Conservation (phyloP, 345 rosid species). For the Zanthoxylum bungeanum region DNA sequence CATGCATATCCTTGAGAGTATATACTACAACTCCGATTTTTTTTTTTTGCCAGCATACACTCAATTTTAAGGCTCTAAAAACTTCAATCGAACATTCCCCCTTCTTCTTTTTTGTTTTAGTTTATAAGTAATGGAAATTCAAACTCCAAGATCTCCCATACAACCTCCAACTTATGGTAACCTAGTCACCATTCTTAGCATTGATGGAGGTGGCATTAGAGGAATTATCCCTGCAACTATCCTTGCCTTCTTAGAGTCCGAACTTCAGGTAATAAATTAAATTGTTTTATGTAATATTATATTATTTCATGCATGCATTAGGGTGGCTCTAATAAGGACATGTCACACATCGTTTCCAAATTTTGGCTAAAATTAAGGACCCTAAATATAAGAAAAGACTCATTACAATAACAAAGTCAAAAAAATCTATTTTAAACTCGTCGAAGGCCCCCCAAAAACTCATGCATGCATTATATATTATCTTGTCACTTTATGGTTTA, state of each 20-base stretch:
- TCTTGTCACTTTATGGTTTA: no score
- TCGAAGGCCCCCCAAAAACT: no score
- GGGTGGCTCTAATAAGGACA: no score
- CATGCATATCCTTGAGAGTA: background rate
- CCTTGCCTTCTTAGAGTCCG: slow-evolving; percentile 58
- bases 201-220: slow-evolving; percentile 82
- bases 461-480: background rate
- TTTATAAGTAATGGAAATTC: slow-evolving; percentile 24
- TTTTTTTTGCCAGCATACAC: background rate
- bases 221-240: slow-evolving; percentile 65
- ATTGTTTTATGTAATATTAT: no score
- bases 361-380: no score
- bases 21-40: background rate
- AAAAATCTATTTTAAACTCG: no score
- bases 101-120: background rate
- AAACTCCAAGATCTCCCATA: slow-evolving; percentile 43
- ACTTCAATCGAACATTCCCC: background rate
- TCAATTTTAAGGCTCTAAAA: background rate
- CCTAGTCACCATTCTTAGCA: slow-evolving; percentile 59
- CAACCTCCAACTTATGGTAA: slow-evolving; percentile 57
- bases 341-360: no score
- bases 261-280: slow-evolving; percentile 59
- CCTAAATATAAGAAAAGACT: no score
- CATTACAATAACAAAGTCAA: no score
- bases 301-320: background rate